These are phyloP conservation scores for Pholiota conissans DNA, from an alignment of 768 basidiomycete genomes.

Conservation along the genomic window DNA sequence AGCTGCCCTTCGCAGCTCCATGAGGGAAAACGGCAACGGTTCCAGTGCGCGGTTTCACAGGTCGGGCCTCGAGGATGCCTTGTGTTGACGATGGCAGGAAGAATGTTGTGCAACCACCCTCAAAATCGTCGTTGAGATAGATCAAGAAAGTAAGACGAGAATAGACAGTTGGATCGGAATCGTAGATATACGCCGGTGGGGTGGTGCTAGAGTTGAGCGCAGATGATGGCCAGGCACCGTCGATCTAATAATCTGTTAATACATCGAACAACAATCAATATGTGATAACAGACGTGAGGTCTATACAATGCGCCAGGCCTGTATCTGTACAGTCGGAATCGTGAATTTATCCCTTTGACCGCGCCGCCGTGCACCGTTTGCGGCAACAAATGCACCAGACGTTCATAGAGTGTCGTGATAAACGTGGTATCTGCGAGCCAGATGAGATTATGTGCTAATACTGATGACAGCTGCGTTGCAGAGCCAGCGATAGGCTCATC, in stretches of 20 bases:
- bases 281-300: constrained; percentile 40
- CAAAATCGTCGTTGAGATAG: constrained; percentile 42
- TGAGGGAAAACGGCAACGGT: constrained; percentile 52
- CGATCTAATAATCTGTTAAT: constrained; percentile 31
- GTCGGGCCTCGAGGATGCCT: constrained; percentile 46
- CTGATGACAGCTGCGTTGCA: constrained; percentile 42
- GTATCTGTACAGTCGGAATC: constrained; percentile 54
- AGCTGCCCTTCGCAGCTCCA: constrained; percentile 34
- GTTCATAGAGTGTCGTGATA: constrained; percentile 36
- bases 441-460: constrained; percentile 50
- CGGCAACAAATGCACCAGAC: constrained; percentile 43
- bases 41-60: constrained; percentile 47
- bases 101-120: constrained; percentile 52
- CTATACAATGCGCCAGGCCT: constrained; percentile 48
- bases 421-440: constrained; percentile 52
- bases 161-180: constrained; percentile 46
- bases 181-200: constrained; percentile 44
- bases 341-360: constrained; percentile 47
- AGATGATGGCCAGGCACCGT: constrained; percentile 55
- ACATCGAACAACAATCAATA: not conserved
- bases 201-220: constrained; percentile 37
- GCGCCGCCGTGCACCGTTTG: constrained; percentile 38
- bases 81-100: constrained; percentile 45
- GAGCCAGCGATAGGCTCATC: constrained; percentile 51
- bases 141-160: constrained; percentile 50